Conservation (phyloP, 495 filamentous ascomycete species). For the Neurospora sp. region DNA sequence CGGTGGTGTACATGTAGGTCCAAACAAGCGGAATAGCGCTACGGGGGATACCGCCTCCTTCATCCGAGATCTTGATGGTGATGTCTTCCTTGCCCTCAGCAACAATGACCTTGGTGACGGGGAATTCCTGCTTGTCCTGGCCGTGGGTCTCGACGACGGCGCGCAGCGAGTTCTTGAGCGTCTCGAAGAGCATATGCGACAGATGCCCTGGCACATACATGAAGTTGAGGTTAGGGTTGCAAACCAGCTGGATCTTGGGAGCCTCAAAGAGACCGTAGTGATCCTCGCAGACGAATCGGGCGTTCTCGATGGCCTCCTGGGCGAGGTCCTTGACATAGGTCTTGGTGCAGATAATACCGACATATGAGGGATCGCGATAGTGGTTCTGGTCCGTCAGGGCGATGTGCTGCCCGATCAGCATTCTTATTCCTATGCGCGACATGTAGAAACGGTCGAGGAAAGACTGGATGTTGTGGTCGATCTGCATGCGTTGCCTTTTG, state of each 20-base stretch:
- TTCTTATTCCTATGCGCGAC: constrained; percentile 98
- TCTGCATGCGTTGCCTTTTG: constrained; percentile 92
- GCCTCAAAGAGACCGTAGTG: constrained; percentile 98
- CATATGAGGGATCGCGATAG: constrained; percentile 80
- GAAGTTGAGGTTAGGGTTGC: constrained; percentile 85
- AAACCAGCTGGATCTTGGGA: constrained; percentile 92
- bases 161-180: constrained; percentile 92
- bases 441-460: constrained; percentile 99
- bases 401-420: constrained; percentile 98
- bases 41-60: constrained; percentile 89
- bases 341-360: constrained; percentile 97
- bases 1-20: constrained; percentile 99
- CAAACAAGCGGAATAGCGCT: constrained; percentile 90
- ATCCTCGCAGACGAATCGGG: constrained; percentile 95
- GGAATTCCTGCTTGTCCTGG: constrained; percentile 88
- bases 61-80: constrained; percentile 94
- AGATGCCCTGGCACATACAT: constrained; percentile 99
- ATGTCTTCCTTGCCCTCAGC: constrained; percentile 97
- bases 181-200: constrained; percentile 98
- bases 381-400: constrained; percentile 88
- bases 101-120: constrained; percentile 92
- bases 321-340: constrained; percentile 95
- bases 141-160: constrained; percentile 95
- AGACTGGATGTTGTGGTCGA: constrained; percentile 89
- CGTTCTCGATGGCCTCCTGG: constrained; percentile 95